Evolutionary conservation across 2,329 filamentous ascomycete species (phyloP).

Genomic region (Hymenoscyphus scutula): DNA sequence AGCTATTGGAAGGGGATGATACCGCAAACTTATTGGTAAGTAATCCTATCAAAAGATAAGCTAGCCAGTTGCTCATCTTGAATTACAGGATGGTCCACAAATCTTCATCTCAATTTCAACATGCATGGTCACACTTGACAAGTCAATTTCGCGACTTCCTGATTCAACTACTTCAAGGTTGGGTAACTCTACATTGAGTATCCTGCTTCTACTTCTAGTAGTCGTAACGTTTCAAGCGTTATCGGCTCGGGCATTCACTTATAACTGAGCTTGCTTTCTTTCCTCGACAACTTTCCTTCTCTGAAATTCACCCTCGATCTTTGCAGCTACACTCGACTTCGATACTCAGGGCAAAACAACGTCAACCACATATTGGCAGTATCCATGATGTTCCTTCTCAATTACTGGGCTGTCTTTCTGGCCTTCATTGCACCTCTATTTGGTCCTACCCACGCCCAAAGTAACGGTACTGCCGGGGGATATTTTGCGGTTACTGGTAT

Average conservation of each 20-base stretch:
- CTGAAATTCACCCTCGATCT: neutral
- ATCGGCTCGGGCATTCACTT: neutral
- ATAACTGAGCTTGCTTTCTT: neutral
- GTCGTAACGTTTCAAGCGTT: neutral
- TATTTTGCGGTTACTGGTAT: slow-evolving; percentile 18
- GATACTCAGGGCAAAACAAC: neutral
- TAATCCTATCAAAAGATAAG: neutral
- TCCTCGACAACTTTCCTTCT: neutral
- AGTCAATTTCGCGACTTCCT: neutral
- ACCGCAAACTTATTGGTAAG: neutral
- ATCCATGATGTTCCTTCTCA: neutral
- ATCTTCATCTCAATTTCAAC: neutral
- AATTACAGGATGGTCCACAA: neutral
- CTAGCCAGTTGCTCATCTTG: neutral
- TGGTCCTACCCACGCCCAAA: neutral
- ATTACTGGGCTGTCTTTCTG: neutral
- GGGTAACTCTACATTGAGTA: neutral
- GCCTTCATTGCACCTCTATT: neutral
- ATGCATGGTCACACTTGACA: neutral
- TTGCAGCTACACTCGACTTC: neutral
- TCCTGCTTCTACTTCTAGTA: neutral
- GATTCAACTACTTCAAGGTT: neutral
- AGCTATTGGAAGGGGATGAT: neutral
- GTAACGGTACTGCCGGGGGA: neutral
- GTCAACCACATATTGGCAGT: neutral